Base-by-base conservation (phyloP, 805 yeast genomes). In the Yarrowia hollandica region DNA sequence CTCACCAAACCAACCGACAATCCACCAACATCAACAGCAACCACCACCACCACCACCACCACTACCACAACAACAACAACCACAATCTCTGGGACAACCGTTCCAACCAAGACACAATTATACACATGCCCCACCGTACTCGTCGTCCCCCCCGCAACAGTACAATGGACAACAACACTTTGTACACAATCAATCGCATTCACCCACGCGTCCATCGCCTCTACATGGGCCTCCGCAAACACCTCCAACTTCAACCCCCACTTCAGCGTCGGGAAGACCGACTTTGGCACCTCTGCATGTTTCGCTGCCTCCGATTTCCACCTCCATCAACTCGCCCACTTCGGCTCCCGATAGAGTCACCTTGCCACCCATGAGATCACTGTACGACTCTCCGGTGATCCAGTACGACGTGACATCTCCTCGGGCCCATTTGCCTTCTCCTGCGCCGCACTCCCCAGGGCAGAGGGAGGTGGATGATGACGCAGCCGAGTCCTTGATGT, bases 321-420 rank as follows among this genome's bases (percentile, higher is more conserved):
- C 55, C 16, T 31, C 39, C n/a, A 48, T 48, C 38, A 33, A 31
- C 30, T 48, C 55, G 19, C 55, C 55, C 3, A 48, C 55, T 1
- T 48, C 55, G 0, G 55, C 38, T 6, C 55, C 55, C 2, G 39
- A 48, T 7, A 5, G 55, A 33, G 55, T 48, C 22, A 48, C 55
- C 4, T 10, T 48, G n/a, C 55, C 55, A 25, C 52, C 52, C 18
- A 44, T 44, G 52, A 7, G 52, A 10, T 28, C 52, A 2, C 15
- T 44, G 19, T 44, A 44, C 16, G 35, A 28, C 10, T 9, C 22
- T 5, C 33, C 52, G 12, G 19, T 9, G 12, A 19, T 28, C 25
- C 18, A 15, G 2, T 44, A 44, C 12, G 52, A 44, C 14, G 52
- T 44, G 4, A 44, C 52, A 12, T 14, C 19, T 3, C 52, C 52